Conservation (phyloP, 495 filamentous ascomycete species). For the Choiromyces venosus region DNA sequence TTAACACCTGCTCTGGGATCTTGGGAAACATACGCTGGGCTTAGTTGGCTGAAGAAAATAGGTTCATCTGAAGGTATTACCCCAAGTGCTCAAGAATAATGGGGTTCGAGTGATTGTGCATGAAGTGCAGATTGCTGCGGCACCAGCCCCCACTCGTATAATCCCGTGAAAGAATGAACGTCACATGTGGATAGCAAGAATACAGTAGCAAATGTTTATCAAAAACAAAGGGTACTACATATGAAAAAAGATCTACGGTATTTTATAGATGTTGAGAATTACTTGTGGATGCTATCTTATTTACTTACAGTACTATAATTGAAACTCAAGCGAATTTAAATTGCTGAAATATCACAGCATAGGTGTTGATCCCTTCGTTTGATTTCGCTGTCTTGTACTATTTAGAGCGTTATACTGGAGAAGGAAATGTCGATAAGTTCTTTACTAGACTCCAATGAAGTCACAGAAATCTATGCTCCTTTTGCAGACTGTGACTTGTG, state of each 20-base stretch:
- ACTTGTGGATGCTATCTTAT: neutral
- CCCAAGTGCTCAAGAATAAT: neutral
- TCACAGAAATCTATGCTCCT: too few relatives aligned
- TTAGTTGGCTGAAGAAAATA: neutral
- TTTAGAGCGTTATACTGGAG: too few relatives aligned
- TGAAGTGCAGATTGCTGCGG: neutral
- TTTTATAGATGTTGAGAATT: neutral
- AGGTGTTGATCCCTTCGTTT: neutral
- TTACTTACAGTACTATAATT: neutral
- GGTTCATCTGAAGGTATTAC: neutral
- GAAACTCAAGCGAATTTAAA: neutral
- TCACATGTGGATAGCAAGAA: neutral
- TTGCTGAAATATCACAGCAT: neutral
- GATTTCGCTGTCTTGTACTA: too few relatives aligned
- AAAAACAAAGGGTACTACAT: too few relatives aligned
- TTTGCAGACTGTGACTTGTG: too few relatives aligned
- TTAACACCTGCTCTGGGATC: neutral
- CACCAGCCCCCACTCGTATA: neutral
- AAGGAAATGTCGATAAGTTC: too few relatives aligned
- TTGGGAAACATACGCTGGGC: neutral
- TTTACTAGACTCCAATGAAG: too few relatives aligned
- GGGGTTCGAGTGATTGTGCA: neutral
- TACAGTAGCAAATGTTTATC: neutral
- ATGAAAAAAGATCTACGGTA: neutral
- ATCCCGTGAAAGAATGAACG: neutral